Evolutionary conservation across 2,329 filamentous ascomycete species (phyloP).

Genomic region (Penicillium thymicola): DNA sequence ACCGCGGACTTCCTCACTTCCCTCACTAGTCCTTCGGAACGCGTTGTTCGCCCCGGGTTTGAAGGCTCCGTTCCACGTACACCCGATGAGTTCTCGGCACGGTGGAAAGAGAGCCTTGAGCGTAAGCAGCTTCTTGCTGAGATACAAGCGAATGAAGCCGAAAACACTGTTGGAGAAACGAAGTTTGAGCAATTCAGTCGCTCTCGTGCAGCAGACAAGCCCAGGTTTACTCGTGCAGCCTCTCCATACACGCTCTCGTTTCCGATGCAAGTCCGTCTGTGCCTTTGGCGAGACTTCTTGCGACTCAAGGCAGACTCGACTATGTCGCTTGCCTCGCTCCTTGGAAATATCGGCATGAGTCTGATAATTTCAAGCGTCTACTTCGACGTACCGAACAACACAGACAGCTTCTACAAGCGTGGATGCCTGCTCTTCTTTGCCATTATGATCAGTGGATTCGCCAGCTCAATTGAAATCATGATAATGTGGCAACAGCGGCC

Average conservation of each 20-base stretch:
- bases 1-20: constrained; percentile 68
- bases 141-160: constrained; percentile 39
- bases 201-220: constrained; percentile 41
- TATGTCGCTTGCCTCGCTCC: constrained; percentile 62
- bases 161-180: constrained; percentile 35
- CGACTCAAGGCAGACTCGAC: constrained; percentile 71
- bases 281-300: constrained; percentile 73
- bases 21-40: constrained; percentile 61
- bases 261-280: constrained; percentile 69
- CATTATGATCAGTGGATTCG: constrained; percentile 78
- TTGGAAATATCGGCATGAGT: constrained; percentile 68
- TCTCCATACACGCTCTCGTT: constrained; percentile 83
- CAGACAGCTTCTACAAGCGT: constrained; percentile 70
- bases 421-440: constrained; percentile 81
- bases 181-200: constrained; percentile 36
- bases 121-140: constrained; percentile 39
- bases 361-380: constrained; percentile 77
- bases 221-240: constrained; percentile 51
- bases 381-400: constrained; percentile 65
- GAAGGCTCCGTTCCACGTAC: constrained; percentile 63
- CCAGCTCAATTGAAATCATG: constrained; percentile 73
- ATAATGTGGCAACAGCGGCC: constrained; percentile 83
- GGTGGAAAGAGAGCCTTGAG: constrained; percentile 53
- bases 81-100: constrained; percentile 62
- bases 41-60: constrained; percentile 54